These are phyloP conservation scores for Eutrema yunnanense DNA, from an alignment of 345 rosid species.

Conservation along the genomic window DNA sequence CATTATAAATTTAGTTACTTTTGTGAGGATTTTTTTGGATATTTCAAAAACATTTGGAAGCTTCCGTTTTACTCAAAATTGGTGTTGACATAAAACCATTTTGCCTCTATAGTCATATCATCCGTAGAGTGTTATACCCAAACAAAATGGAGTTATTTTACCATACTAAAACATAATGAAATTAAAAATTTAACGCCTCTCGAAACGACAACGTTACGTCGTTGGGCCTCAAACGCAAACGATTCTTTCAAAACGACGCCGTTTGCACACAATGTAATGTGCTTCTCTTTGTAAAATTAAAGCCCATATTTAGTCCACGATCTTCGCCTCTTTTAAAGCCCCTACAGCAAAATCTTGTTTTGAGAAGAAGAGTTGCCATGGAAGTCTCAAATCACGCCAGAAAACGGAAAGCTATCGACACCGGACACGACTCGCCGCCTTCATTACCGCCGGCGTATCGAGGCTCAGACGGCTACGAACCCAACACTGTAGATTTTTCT, in stretches of 20 bases:
- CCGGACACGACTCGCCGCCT: constrained; percentile 3
- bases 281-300: neutral
- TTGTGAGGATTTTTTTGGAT: too few relatives aligned
- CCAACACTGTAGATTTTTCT: constrained; percentile 55
- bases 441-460: constrained; percentile 14
- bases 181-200: too few relatives aligned
- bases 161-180: too few relatives aligned
- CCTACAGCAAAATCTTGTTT: neutral
- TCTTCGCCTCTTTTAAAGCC: neutral
- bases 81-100: too few relatives aligned
- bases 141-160: too few relatives aligned
- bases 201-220: neutral
- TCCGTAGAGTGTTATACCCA: too few relatives aligned
- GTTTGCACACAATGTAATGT: neutral
- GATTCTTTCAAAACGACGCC: neutral
- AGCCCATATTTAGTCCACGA: neutral
- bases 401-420: constrained; percentile 35
- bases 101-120: too few relatives aligned
- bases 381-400: constrained; percentile 29
- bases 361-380: constrained; percentile 19
- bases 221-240: neutral
- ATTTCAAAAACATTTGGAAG: too few relatives aligned
- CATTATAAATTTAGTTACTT: too few relatives aligned
- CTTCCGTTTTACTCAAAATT: too few relatives aligned
- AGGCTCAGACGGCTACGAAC: constrained; percentile 21